phyloP scores from a whole-genome alignment of 2,329 filamentous ascomycete genomes.

The Canariomyces notabilis region DNA sequence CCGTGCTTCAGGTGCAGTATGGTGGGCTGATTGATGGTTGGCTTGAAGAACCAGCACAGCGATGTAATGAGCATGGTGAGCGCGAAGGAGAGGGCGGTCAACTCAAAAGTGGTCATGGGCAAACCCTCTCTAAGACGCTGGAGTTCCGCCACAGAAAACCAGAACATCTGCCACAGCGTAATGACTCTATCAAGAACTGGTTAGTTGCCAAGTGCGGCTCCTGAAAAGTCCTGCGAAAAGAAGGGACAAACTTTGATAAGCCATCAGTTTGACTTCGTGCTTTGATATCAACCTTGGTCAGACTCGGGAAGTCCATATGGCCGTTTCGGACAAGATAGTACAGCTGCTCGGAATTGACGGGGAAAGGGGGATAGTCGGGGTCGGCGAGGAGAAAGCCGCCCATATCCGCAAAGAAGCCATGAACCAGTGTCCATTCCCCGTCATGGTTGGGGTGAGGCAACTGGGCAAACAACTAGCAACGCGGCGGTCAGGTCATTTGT shows the following conservation, averaged over 20 bases:
- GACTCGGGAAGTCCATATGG: conserved; percentile 27
- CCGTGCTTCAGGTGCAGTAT: conserved; percentile 14
- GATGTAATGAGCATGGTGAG: conserved; percentile 23
- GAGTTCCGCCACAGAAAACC: conserved; percentile 25
- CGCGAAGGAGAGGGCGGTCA: conserved; percentile 26
- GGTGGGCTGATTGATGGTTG: conserved; percentile 11
- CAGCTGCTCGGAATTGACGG: conserved; percentile 13
- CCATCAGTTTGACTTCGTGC: conserved; percentile 31
- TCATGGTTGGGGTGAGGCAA: too few species aligned
- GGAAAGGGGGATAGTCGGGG: conserved; percentile 5
- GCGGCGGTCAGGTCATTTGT: too few species aligned
- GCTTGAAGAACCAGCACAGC: conserved; percentile 24
- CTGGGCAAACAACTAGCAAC: too few species aligned
- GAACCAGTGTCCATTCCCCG: conserved; percentile 7
- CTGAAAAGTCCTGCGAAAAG: too few species aligned
- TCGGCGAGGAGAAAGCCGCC: conserved; percentile 6
- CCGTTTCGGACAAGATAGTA: conserved; percentile 19
- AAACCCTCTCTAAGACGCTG: conserved; percentile 16
- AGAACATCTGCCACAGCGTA: conserved; percentile 24
- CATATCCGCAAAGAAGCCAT: conserved; percentile 14
- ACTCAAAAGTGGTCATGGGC: conserved; percentile 27
- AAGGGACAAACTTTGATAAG: conserved; percentile 23
- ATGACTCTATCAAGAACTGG: conserved; percentile 16
- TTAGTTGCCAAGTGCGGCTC: too few species aligned
- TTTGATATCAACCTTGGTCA: conserved; percentile 25